These are phyloP conservation scores for Penicillium hordei DNA, from an alignment of 2,329 filamentous ascomycete species.

Conservation along the genomic window DNA sequence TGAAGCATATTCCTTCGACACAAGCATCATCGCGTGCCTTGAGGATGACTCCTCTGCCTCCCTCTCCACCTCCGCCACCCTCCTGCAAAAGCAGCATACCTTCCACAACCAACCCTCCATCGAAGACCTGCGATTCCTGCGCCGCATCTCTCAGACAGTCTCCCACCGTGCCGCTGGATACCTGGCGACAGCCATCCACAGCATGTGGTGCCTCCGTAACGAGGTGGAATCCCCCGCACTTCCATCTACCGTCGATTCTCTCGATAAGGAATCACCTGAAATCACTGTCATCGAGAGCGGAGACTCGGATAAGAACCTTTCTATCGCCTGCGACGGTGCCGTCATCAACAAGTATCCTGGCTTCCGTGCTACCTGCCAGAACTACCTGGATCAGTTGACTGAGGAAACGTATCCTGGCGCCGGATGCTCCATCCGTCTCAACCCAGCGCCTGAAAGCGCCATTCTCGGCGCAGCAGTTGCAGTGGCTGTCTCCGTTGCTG, in stretches of 20 bases:
- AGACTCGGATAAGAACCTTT: constrained; percentile 35
- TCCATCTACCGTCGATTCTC: constrained; percentile 21
- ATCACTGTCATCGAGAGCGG: constrained; percentile 38
- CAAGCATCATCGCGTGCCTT: constrained; percentile 58
- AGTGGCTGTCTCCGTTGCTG: constrained; percentile 45
- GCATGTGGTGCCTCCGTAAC: constrained; percentile 58
- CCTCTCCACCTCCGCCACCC: constrained; percentile 40
- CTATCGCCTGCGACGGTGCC: constrained; percentile 54
- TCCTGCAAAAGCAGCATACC: constrained; percentile 55
- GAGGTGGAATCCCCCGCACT: constrained; percentile 45
- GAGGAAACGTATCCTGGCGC: constrained; percentile 28
- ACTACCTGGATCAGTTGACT: constrained; percentile 44
- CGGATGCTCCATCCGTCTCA: constrained; percentile 38
- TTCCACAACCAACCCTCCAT: constrained; percentile 47
- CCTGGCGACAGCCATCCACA: constrained; percentile 63
- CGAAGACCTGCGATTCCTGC: constrained; percentile 57
- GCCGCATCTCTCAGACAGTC: constrained; percentile 53
- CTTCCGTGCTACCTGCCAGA: constrained; percentile 47
- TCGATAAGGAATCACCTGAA: constrained; percentile 32
- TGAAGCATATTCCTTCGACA: constrained; percentile 61
- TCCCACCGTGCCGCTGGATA: constrained; percentile 61
- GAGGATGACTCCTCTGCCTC: constrained; percentile 48
- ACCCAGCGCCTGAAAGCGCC: constrained; percentile 45
- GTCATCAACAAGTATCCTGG: constrained; percentile 54
- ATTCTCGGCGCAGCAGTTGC: constrained; percentile 50